Conservation (phyloP, 441 rosid species). For the Isatis lusitanica region DNA sequence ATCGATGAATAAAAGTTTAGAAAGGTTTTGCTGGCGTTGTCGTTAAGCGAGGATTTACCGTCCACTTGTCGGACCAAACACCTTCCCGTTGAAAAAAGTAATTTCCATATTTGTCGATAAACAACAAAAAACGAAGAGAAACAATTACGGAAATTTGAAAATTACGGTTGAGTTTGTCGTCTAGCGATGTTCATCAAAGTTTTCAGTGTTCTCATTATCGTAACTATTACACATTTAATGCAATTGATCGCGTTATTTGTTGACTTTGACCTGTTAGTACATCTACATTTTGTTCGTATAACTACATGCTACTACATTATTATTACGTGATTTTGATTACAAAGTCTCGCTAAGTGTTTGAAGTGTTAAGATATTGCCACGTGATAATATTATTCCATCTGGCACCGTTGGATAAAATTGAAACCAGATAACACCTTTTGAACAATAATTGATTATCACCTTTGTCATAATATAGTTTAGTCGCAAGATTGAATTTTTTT, state of each 20-base stretch:
- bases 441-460: background rate
- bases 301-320: background rate
- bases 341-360: background rate
- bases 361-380: background rate
- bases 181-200: background rate
- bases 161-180: slow-evolving; percentile 26
- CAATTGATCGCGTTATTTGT: slow-evolving; percentile 23
- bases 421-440: background rate
- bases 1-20: background rate
- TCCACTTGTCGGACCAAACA: slow-evolving; percentile 23
- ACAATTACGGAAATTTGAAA: slow-evolving; percentile 24
- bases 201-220: slow-evolving; percentile 5
- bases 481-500: background rate
- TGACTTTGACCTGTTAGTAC: slow-evolving; percentile 26
- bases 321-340: slow-evolving; percentile 1
- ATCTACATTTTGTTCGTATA: background rate
- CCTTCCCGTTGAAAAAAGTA: background rate
- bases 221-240: slow-evolving; percentile 23
- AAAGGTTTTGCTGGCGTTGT: slow-evolving; percentile 3
- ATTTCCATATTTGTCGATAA: slow-evolving; percentile 20
- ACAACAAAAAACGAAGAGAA: slow-evolving; percentile 3
- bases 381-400: background rate
- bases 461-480: background rate
- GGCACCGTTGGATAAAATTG: background rate
- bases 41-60: slow-evolving; percentile 22